Evolutionary conservation across 1,139 yeast species (phyloP).

Genomic region (Petasospora fabianii): DNA sequence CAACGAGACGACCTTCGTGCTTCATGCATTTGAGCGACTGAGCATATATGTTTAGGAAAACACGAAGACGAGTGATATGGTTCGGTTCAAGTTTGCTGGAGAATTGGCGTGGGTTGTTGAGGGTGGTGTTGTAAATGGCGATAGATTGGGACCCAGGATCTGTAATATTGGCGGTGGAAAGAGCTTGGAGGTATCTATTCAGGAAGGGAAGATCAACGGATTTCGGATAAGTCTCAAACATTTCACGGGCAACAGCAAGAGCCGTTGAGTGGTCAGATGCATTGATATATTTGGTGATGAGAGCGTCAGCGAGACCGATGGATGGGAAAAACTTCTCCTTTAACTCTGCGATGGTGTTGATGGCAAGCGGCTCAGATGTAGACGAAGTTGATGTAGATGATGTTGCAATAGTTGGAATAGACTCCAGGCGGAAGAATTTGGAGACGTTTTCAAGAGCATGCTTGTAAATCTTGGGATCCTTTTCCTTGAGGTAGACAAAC

Average conservation of each 20-base stretch:
- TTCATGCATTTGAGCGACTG: conserved; percentile 19
- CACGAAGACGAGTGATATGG: conserved; percentile 21
- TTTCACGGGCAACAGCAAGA: conserved; percentile 11
- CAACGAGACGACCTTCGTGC: conserved; percentile 19
- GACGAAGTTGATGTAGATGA: too few relatives aligned
- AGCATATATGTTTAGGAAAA: conserved; percentile 20
- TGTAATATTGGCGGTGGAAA: conserved; percentile 7
- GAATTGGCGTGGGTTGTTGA: conserved; percentile 5
- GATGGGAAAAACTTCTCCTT: conserved; percentile 19
- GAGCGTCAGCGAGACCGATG: conserved; percentile 17
- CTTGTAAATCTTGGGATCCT: conserved; percentile 13
- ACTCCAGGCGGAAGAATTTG: conserved; percentile 15
- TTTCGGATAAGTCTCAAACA: conserved; percentile 10
- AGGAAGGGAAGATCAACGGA: conserved; percentile 17
- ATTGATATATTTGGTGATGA: conserved; percentile 18
- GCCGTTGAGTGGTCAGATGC: conserved; percentile 16
- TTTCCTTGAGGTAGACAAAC: conserved; percentile 15
- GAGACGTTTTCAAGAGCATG: conserved; percentile 21
- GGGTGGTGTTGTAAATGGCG: conserved; percentile 14
- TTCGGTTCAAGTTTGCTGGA: conserved; percentile 10
- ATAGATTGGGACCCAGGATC: conserved; percentile 18
- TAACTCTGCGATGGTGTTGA: conserved; percentile 7
- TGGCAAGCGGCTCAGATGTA: neutral
- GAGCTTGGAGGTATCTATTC: conserved; percentile 19
- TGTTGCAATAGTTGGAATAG: neutral